These are phyloP conservation scores for Platismatia glauca DNA, from an alignment of 495 filamentous ascomycete genomes.

Conservation along the genomic window DNA sequence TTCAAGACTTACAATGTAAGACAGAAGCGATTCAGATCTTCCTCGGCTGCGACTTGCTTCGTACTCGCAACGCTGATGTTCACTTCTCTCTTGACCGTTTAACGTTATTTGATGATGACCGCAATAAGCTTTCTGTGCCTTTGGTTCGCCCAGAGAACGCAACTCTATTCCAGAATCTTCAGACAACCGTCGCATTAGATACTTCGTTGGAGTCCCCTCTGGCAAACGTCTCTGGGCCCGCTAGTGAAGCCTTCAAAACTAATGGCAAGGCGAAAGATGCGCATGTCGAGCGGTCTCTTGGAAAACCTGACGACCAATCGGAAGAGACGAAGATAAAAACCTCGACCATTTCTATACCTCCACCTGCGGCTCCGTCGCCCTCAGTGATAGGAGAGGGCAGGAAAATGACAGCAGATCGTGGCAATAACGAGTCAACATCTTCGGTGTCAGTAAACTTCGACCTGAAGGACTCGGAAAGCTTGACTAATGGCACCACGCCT, in stretches of 20 bases:
- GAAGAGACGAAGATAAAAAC: constrained; percentile 10
- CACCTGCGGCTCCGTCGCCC: constrained; percentile 30
- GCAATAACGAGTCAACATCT: constrained; percentile 5
- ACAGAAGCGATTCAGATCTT: constrained; percentile 63
- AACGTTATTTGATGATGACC: constrained; percentile 75
- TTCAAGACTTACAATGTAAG: constrained; percentile 47
- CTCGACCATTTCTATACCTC: constrained; percentile 8
- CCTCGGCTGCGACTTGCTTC: constrained; percentile 78
- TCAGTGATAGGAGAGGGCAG: constrained; percentile 24
- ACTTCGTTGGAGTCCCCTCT: constrained; percentile 13
- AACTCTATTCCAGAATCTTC: constrained; percentile 63
- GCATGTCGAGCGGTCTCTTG: not conserved
- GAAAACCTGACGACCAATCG: constrained; percentile 9
- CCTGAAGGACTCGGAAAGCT: constrained; percentile 17
- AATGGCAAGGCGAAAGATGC: constrained; percentile 13
- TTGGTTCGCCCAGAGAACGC: constrained; percentile 92
- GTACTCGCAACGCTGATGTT: constrained; percentile 81
- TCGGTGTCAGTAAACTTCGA: constrained; percentile 11
- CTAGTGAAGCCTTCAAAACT: constrained; percentile 39
- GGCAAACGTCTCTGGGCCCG: constrained; percentile 32
- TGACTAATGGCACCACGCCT: constrained; percentile 28
- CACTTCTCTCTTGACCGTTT: constrained; percentile 85
- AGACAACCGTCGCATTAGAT: constrained; percentile 45
- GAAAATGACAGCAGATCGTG: constrained; percentile 6
- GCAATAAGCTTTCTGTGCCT: constrained; percentile 82